These are phyloP conservation scores for Wilhelminamyces savonicus DNA, from an alignment of 805 yeast species.

Conservation along the genomic window DNA sequence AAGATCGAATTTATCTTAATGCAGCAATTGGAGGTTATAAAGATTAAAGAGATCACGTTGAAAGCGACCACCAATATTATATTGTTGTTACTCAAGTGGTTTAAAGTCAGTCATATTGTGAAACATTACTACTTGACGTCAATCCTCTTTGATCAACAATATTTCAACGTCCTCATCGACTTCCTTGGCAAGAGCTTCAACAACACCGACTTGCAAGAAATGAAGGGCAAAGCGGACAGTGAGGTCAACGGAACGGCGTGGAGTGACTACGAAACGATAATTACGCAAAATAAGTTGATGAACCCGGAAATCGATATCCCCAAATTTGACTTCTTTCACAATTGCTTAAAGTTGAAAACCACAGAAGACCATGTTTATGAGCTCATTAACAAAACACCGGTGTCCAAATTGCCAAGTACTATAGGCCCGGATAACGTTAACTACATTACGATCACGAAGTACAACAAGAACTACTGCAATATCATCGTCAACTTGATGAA, in stretches of 20 bases:
- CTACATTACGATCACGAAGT: constrained; percentile 20
- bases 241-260: constrained; percentile 3
- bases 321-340: constrained; percentile 30
- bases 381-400: constrained; percentile 24
- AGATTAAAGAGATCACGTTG: constrained; percentile 57
- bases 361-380: constrained; percentile 9
- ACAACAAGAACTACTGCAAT: constrained; percentile 40
- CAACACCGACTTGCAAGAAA: constrained; percentile 26
- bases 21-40: constrained; percentile 46
- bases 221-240: constrained; percentile 5
- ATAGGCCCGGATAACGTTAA: constrained; percentile 21
- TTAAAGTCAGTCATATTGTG: constrained; percentile 67
- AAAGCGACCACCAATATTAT: constrained; percentile 55
- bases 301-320: constrained; percentile 31
- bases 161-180: constrained; percentile 27
- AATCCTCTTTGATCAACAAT: constrained; percentile 69
- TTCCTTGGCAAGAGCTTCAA: constrained; percentile 29
- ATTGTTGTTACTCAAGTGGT: constrained; percentile 61
- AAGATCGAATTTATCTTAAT: constrained; percentile 19
- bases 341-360: constrained; percentile 20
- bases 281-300: constrained; percentile 34
- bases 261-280: constrained; percentile 24
- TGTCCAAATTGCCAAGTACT: constrained; percentile 19
- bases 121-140: constrained; percentile 73
- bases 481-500: constrained; percentile 47